A percentile compares a stretch with the other conserved stretches of the same genome.
phyloP scores from a whole-genome alignment of 2,329 filamentous ascomycete species.

The Canariomyces notabilis region DNA sequence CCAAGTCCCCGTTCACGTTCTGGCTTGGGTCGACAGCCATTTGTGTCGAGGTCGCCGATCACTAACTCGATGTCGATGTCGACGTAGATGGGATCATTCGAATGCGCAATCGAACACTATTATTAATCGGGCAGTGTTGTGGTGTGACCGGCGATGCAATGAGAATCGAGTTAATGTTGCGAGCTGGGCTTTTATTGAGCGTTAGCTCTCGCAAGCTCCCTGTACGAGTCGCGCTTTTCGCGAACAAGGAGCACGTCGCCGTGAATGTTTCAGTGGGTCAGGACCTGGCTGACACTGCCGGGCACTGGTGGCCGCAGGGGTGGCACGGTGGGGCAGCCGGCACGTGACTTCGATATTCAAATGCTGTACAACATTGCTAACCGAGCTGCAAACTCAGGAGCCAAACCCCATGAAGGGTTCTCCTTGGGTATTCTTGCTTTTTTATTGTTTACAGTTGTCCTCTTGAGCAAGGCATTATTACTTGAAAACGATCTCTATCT shows the following conservation, averaged over 20 bases:
- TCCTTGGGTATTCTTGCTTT: too few relatives aligned
- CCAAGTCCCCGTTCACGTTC: constrained; percentile 32
- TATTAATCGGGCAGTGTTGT: background rate
- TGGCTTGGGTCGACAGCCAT: constrained; percentile 31
- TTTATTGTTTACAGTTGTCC: too few relatives aligned
- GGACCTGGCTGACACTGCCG: too few relatives aligned
- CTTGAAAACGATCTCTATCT: background rate
- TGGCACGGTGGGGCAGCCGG: background rate
- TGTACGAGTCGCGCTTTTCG: constrained; percentile 17
- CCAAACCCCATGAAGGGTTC: too few relatives aligned
- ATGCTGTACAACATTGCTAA: too few relatives aligned
- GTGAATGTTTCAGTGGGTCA: too few relatives aligned
- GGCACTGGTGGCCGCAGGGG: background rate
- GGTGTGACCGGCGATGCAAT: background rate
- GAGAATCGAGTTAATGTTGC: constrained; percentile 6
- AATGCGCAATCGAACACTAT: background rate
- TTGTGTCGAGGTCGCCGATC: constrained; percentile 1
- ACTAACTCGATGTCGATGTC: background rate
- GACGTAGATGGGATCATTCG: background rate
- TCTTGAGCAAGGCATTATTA: too few relatives aligned
- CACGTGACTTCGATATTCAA: background rate
- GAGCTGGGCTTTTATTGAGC: constrained; percentile 2
- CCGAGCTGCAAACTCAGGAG: too few relatives aligned
- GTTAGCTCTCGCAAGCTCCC: too few relatives aligned
- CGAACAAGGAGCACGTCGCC: constrained; percentile 5